Evolutionary conservation across 176 grass and related monocot genomes (phyloP).

Genomic region (Carex scoparia): DNA sequence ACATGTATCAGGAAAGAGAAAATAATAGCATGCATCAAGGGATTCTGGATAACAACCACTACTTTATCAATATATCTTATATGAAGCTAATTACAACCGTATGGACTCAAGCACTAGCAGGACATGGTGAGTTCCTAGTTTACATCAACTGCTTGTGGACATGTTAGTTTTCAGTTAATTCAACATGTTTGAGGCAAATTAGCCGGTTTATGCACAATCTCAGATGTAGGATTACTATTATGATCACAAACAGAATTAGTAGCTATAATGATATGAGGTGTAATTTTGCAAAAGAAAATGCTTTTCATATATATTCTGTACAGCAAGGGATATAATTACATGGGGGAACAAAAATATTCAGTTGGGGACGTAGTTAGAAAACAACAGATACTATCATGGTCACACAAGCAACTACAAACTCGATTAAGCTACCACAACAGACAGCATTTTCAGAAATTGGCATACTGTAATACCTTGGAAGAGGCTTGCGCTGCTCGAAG

Average conservation of each 20-base stretch:
- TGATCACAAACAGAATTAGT: not conserved
- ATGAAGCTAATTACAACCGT: not conserved
- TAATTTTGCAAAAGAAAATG: not conserved
- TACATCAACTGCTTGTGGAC: not conserved
- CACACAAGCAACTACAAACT: not conserved
- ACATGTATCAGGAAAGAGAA: conserved; percentile 13
- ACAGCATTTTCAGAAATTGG: not conserved
- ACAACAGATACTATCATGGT: not conserved
- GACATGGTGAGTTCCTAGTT: not conserved
- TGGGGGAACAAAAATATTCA: not conserved
- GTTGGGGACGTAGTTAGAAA: too few relatives aligned
- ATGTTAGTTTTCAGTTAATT: not conserved
- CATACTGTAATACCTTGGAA: conserved; percentile 43
- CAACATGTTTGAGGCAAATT: not conserved
- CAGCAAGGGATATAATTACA: not conserved
- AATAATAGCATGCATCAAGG: not conserved
- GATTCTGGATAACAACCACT: not conserved
- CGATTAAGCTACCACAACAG: not conserved
- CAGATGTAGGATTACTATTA: not conserved
- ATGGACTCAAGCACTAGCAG: not conserved
- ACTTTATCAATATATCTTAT: not conserved
- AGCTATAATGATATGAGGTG: not conserved
- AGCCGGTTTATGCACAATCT: not conserved
- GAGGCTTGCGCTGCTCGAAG: conserved; percentile 66
- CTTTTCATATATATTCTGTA: not conserved